Conservation (phyloP, 2,329 filamentous ascomycete species). For the Chaetothyriales sp. region DNA sequence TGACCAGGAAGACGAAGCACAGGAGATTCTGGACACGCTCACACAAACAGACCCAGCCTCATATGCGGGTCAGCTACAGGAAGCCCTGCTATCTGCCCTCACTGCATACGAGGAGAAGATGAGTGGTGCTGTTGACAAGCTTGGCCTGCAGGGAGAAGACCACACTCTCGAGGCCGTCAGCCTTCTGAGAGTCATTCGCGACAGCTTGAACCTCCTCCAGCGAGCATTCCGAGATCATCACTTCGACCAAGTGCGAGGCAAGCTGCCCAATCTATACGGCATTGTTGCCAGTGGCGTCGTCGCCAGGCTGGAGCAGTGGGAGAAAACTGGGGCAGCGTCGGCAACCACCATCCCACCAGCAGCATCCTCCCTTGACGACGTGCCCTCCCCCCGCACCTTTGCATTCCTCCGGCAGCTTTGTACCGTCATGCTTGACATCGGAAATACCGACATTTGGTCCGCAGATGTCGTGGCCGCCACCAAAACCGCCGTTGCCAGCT, state of each 20-base stretch:
- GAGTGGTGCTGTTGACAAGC: slow-evolving; percentile 1
- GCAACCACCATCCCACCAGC: neutral
- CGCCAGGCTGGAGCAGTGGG: slow-evolving; percentile 2
- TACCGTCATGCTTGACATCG: slow-evolving; percentile 14
- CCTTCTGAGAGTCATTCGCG: slow-evolving; percentile 10
- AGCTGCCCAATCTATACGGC: slow-evolving; percentile 6
- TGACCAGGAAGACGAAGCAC: slow-evolving; percentile 14
- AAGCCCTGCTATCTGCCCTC: slow-evolving; percentile 3
- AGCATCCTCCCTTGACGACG: slow-evolving; percentile 7
- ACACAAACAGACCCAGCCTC: slow-evolving; percentile 7
- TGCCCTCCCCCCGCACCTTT: slow-evolving; percentile 14
- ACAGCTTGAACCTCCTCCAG: slow-evolving; percentile 5
- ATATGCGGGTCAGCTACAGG: slow-evolving; percentile 4
- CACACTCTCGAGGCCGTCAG: neutral
- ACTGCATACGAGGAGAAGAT: slow-evolving; percentile 2
- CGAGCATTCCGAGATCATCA: slow-evolving; percentile 4
- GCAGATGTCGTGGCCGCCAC: slow-evolving; percentile 6
- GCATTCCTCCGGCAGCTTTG: slow-evolving; percentile 10
- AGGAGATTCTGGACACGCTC: slow-evolving; percentile 6
- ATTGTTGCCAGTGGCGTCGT: slow-evolving; percentile 8
- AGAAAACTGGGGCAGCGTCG: slow-evolving; percentile 1
- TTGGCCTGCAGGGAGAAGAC: neutral
- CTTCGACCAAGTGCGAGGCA: neutral
- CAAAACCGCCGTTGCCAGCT: slow-evolving; percentile 4
- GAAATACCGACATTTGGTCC: slow-evolving; percentile 15